Percentiles rank a stretch among this genome's conserved stretches.
phyloP scores from a whole-genome alignment of 2,329 filamentous ascomycete species.

The Talaromyces sp. region DNA sequence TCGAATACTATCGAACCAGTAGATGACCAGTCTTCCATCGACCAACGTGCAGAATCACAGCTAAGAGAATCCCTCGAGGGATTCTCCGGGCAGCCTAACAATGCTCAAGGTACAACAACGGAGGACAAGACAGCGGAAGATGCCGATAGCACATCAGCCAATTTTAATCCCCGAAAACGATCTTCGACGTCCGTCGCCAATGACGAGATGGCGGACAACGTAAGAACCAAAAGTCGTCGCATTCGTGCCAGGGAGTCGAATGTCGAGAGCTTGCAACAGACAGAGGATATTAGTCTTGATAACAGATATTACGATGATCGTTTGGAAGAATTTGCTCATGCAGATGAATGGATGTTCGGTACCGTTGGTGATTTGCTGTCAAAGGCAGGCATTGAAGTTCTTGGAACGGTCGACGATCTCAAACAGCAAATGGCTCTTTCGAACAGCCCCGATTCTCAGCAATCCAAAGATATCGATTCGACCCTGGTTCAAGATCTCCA shows the following conservation, averaged over 20 bases:
- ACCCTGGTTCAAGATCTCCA: constrained; percentile 47
- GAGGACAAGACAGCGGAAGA: constrained; percentile 30
- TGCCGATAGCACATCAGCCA: constrained; percentile 36
- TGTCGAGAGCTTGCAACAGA: constrained; percentile 46
- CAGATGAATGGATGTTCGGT: constrained; percentile 59
- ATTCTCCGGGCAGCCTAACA: constrained; percentile 28
- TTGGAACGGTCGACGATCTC: constrained; percentile 45
- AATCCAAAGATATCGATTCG: constrained; percentile 26
- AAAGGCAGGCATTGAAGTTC: constrained; percentile 49
- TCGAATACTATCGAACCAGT: constrained; percentile 23
- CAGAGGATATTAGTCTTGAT: constrained; percentile 52
- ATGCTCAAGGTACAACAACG: constrained; percentile 24
- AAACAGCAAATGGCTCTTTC: constrained; percentile 29
- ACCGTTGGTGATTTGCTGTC: constrained; percentile 54
- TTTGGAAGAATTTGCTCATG: constrained; percentile 53
- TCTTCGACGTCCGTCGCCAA: constrained; percentile 61
- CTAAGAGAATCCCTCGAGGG: constrained; percentile 38
- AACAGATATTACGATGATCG: constrained; percentile 57
- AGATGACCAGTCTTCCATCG: constrained; percentile 37
- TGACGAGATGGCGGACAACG: constrained; percentile 57
- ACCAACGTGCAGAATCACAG: constrained; percentile 39
- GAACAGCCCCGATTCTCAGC: constrained; percentile 23
- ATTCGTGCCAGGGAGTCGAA: constrained; percentile 60
- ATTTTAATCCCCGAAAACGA: constrained; percentile 54
- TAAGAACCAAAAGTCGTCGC: constrained; percentile 59